Percentiles rank a stretch among this genome's conserved stretches.
Conservation (phyloP, 192 early-diverging fungal species). For the Pilobolus umbonatus region DNA sequence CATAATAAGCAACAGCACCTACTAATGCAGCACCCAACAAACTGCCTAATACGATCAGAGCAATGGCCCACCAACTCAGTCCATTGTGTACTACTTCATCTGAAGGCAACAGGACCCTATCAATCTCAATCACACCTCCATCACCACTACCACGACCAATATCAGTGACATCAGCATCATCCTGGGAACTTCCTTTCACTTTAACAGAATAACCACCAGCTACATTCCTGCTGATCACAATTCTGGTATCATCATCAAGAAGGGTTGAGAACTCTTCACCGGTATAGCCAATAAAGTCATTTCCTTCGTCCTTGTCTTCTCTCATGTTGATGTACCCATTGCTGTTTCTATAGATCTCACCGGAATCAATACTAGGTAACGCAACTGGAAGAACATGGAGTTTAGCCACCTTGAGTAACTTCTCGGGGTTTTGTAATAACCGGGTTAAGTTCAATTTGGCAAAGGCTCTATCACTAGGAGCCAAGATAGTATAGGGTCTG, state of each 20-base stretch:
- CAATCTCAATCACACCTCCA: constrained; percentile 32
- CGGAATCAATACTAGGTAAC: constrained; percentile 11
- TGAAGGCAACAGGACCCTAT: constrained; percentile 19
- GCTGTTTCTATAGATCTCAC: background rate
- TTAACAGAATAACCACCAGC: constrained; percentile 9
- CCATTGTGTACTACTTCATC: constrained; percentile 4
- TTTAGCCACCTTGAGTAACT: constrained; percentile 46
- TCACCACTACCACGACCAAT: constrained; percentile 19
- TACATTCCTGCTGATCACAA: constrained; percentile 9
- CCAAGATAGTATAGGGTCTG: constrained; percentile 41
- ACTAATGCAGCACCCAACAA: constrained; percentile 8
- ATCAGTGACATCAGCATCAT: constrained; percentile 15
- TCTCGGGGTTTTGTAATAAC: constrained; percentile 33
- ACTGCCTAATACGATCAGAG: constrained; percentile 16
- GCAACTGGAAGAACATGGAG: constrained; percentile 57
- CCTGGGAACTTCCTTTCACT: constrained; percentile 17
- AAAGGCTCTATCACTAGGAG: constrained; percentile 49
- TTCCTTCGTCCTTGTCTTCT: background rate
- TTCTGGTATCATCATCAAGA: constrained; percentile 6
- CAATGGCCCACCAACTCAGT: constrained; percentile 24
- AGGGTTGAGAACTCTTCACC: constrained; percentile 25
- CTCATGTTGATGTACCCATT: background rate
- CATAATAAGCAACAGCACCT: constrained; percentile 11
- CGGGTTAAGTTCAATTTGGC: constrained; percentile 34
- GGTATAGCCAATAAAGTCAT: background rate